These are phyloP conservation scores for Perkinsus olseni DNA, from an alignment of 169 alveolate genomes.

Conservation along the genomic window DNA sequence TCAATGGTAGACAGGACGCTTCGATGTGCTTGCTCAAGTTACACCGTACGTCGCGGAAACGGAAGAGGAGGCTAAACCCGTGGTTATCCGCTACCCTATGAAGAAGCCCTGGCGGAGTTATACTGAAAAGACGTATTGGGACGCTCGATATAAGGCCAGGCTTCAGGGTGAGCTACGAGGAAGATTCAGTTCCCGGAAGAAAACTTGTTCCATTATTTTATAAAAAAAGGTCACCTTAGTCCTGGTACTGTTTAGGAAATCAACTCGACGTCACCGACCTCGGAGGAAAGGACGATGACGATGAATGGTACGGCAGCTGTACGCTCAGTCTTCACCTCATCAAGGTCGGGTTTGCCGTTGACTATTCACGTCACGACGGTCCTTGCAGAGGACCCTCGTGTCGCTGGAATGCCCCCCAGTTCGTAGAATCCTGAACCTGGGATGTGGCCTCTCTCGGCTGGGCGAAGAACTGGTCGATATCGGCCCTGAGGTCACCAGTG, in stretches of 20 bases:
- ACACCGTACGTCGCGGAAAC: not conserved
- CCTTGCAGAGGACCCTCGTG: not conserved
- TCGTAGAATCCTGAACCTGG: not conserved
- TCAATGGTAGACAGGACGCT: too few species aligned
- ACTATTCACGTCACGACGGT: too few species aligned
- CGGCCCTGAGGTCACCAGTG: not conserved
- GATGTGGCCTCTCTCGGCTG: not conserved
- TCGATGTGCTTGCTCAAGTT: too few species aligned
- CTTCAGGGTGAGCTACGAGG: not conserved
- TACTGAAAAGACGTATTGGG: not conserved
- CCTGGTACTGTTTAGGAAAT: not conserved
- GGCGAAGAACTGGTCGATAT: not conserved
- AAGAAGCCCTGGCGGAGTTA: not conserved
- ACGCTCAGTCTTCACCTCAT: too few species aligned
- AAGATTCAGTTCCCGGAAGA: not conserved
- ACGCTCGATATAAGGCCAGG: not conserved
- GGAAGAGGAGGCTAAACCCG: not conserved
- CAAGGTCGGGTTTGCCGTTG: too few species aligned
- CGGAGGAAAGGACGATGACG: not conserved
- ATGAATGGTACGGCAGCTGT: not conserved
- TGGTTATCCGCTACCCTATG: not conserved
- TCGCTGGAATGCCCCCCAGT: not conserved
- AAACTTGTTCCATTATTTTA: not conserved
- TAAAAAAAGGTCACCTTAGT: not conserved
- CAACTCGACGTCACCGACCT: not conserved